Percentiles rank a stretch among this genome's conserved stretches.
Conservation (phyloP, 345 rosid species). For the Rhodamnia argentea region DNA sequence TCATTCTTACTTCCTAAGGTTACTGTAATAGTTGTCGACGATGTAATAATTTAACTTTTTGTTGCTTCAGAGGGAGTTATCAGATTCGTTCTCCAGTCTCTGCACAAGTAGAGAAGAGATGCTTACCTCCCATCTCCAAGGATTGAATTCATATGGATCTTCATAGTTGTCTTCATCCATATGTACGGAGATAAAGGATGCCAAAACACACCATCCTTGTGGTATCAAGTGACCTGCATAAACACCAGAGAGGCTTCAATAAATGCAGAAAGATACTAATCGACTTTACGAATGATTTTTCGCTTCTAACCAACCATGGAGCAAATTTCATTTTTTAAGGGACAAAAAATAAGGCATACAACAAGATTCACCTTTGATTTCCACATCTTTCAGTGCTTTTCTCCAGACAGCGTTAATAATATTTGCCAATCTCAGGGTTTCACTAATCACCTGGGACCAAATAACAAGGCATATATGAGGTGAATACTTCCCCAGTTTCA, state of each 20-base stretch:
- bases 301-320: neutral
- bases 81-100: neutral
- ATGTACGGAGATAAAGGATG: constrained; percentile 85
- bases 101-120: neutral
- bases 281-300: neutral
- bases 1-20: neutral
- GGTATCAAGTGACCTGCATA: constrained; percentile 80
- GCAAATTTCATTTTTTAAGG: neutral
- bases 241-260: neutral
- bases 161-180: constrained; percentile 76
- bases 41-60: neutral
- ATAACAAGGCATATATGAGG: neutral
- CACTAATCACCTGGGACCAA: constrained; percentile 61
- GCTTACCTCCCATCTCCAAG: constrained; percentile 96
- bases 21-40: neutral
- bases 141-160: constrained; percentile 71
- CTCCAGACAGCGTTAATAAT: constrained; percentile 94
- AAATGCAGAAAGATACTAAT: neutral
- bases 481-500: neutral
- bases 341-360: neutral
- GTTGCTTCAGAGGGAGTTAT: neutral
- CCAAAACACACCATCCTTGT: constrained; percentile 84
- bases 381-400: constrained; percentile 74
- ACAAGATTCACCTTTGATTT: constrained; percentile 58
- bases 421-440: constrained; percentile 83